phyloP scores from a whole-genome alignment of 2,329 filamentous ascomycete species.

The Elsinoe fawcettii region DNA sequence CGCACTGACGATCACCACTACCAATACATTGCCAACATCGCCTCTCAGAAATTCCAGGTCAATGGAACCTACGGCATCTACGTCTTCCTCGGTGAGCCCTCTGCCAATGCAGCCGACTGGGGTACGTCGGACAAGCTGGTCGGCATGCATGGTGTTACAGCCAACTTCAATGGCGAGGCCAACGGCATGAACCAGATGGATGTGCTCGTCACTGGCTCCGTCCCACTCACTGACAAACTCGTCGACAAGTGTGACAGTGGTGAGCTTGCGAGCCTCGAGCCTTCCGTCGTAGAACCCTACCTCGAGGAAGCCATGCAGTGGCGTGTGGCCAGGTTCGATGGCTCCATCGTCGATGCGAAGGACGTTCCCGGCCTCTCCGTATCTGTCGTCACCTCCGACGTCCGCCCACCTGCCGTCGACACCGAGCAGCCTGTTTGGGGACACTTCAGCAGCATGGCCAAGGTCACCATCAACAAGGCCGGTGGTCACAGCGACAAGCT shows the following conservation, averaged over 20 bases:
- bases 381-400: slow-evolving; percentile 33
- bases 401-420: slow-evolving; percentile 30
- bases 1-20: slow-evolving; percentile 40
- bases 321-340: slow-evolving; percentile 31
- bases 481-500: slow-evolving; percentile 20
- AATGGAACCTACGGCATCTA: slow-evolving; percentile 57
- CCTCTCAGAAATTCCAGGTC: slow-evolving; percentile 53
- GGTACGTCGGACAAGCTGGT: slow-evolving; percentile 47
- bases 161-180: slow-evolving; percentile 22
- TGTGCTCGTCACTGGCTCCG: slow-evolving; percentile 32
- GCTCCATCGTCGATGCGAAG: slow-evolving; percentile 27
- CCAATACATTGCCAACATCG: slow-evolving; percentile 63
- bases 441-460: slow-evolving; percentile 25
- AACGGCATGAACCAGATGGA: slow-evolving; percentile 19
- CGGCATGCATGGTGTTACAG: slow-evolving; percentile 50
- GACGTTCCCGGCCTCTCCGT: slow-evolving; percentile 33
- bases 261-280: slow-evolving; percentile 29
- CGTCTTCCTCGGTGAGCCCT: slow-evolving; percentile 55
- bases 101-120: slow-evolving; percentile 45
- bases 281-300: slow-evolving; percentile 25
- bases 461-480: slow-evolving; percentile 23
- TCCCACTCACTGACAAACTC: slow-evolving; percentile 40
- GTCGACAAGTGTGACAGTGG: slow-evolving; percentile 28
- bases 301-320: slow-evolving; percentile 29
- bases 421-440: slow-evolving; percentile 33